Percentiles rank a stretch among this genome's conserved stretches.
Conservation (phyloP, 257 asterid genomes). For the Gentiana straminea region DNA sequence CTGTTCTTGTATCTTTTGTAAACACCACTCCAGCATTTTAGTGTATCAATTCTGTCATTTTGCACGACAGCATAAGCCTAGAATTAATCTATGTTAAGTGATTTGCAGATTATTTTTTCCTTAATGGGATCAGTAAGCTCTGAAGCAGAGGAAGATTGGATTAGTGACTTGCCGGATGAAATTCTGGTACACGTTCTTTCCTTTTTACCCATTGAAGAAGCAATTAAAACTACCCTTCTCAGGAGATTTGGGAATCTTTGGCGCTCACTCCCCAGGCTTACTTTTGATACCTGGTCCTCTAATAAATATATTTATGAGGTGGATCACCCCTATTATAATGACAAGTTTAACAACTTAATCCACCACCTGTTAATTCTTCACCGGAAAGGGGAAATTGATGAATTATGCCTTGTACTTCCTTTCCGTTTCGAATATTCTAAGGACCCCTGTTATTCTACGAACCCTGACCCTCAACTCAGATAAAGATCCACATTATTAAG, state of each 20-base stretch:
- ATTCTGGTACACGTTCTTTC: conserved; percentile 22
- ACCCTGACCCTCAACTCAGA: background rate
- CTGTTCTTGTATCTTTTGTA: too few species aligned
- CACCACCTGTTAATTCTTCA: conserved; percentile 13
- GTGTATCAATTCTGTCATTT: too few species aligned
- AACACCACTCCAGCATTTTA: too few species aligned
- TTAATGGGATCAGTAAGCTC: background rate
- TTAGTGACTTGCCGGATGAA: conserved; percentile 21
- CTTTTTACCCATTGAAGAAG: conserved; percentile 19
- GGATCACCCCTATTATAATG: background rate
- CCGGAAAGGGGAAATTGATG: conserved; percentile 7
- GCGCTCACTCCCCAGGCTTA: conserved; percentile 17
- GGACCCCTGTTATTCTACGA: background rate
- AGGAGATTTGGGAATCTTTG: conserved; percentile 24
- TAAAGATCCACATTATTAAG: background rate
- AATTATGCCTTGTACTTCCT: conserved; percentile 11
- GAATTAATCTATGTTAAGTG: too few species aligned
- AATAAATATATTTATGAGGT: conserved; percentile 1
- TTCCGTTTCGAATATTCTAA: background rate
- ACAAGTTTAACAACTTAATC: conserved; percentile 11
- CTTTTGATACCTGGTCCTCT: conserved; percentile 12
- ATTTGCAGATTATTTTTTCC: too few species aligned
- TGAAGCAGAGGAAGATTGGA: conserved; percentile 8
- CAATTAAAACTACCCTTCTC: conserved; percentile 11
- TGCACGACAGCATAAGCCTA: too few species aligned